A percentile compares a stretch with the other conserved stretches of the same genome.
Conservation (phyloP, 176 grass and related monocot genomes). For the Oryza brachyantha region DNA sequence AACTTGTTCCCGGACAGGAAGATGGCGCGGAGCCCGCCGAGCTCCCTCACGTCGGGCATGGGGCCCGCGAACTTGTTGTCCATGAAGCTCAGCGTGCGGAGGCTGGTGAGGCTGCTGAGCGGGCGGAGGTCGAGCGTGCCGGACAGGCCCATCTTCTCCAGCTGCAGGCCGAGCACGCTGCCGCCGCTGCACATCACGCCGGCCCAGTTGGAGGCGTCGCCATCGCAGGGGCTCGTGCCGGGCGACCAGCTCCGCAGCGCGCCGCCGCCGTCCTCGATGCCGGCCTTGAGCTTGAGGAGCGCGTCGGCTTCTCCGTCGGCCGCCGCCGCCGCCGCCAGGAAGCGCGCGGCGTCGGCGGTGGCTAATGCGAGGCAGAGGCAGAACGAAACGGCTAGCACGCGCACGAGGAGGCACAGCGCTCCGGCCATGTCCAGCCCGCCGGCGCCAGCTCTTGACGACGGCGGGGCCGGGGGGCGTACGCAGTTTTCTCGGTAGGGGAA, state of each 20-base stretch:
- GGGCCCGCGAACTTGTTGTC: constrained; percentile 63
- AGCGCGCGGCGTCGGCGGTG: constrained; percentile 20
- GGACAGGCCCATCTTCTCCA: constrained; percentile 66
- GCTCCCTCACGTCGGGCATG: constrained; percentile 56
- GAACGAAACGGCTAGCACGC: neutral
- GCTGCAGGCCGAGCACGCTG: constrained; percentile 61
- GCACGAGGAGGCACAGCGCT: constrained; percentile 8
- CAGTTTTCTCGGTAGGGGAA: neutral
- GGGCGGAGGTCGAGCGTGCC: constrained; percentile 53
- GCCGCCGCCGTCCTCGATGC: constrained; percentile 26
- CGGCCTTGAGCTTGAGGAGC: constrained; percentile 67
- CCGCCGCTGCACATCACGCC: constrained; percentile 65
- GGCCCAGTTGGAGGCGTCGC: constrained; percentile 35
- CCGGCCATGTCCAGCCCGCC: constrained; percentile 53
- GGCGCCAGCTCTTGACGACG: constrained; percentile 61
- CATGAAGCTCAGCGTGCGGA: constrained; percentile 73
- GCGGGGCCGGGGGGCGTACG: constrained; percentile 24
- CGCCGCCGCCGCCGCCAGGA: constrained; percentile 2
- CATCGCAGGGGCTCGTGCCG: constrained; percentile 51
- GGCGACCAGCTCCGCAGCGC: constrained; percentile 50
- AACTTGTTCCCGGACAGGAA: constrained; percentile 72
- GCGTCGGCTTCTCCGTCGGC: constrained; percentile 41
- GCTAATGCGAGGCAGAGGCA: neutral
- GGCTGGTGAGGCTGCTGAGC: constrained; percentile 29
- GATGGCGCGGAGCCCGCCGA: constrained; percentile 44